Percentiles rank a stretch among this genome's conserved stretches.
These are phyloP conservation scores for Metarhizium guizhouense DNA, from an alignment of 2,329 filamentous ascomycete species.

Conservation along the genomic window DNA sequence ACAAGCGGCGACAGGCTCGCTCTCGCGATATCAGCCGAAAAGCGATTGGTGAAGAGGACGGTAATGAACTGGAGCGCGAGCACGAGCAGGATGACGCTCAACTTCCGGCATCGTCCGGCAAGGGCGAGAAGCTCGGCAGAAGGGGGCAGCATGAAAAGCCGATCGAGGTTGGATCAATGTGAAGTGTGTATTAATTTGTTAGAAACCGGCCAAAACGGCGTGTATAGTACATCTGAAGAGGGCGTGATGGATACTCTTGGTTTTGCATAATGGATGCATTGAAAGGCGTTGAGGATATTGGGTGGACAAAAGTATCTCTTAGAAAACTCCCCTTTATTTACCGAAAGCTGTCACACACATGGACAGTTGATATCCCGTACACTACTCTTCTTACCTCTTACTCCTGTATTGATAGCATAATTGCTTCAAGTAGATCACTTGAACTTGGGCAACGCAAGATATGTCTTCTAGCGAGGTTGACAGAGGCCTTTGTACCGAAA, in stretches of 20 bases:
- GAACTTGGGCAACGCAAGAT: too few relatives aligned
- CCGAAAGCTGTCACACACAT: neutral
- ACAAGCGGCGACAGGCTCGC: slow-evolving; percentile 13
- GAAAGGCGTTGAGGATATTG: neutral
- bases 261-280: neutral
- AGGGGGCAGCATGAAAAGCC: neutral
- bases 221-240: neutral
- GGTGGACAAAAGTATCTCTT: neutral
- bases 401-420: too few relatives aligned
- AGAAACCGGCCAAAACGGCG: neutral
- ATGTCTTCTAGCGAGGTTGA: too few relatives aligned
- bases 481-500: too few relatives aligned
- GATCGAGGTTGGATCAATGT: neutral
- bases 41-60: slow-evolving; percentile 8
- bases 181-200: neutral
- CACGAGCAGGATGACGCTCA: slow-evolving; percentile 12
- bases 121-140: neutral
- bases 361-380: too few relatives aligned
- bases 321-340: neutral
- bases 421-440: too few relatives aligned
- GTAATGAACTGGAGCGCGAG: slow-evolving; percentile 5
- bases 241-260: neutral
- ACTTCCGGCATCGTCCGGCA: neutral
- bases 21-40: slow-evolving; percentile 7
- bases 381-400: too few relatives aligned